These are phyloP conservation scores for Parmelia sp. DNA, from an alignment of 495 filamentous ascomycete genomes.

Conservation along the genomic window DNA sequence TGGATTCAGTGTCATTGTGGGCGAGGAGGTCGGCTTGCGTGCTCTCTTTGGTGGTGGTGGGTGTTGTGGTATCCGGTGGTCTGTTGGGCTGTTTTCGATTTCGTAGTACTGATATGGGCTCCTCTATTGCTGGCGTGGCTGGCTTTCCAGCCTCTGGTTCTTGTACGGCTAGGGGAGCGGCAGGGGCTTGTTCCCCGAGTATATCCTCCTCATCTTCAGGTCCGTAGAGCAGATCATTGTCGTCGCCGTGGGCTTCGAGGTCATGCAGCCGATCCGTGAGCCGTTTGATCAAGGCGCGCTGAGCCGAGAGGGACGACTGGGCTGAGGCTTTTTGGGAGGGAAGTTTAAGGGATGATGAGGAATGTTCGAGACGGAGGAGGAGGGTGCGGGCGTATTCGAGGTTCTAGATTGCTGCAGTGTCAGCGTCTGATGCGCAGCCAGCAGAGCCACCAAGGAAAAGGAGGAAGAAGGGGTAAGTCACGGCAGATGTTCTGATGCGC, in stretches of 20 bases:
- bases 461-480: slow-evolving; percentile 33
- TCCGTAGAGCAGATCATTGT: slow-evolving; percentile 21
- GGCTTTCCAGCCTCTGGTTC: slow-evolving; percentile 2
- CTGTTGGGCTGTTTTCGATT: slow-evolving; percentile 29
- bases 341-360: slow-evolving; percentile 57
- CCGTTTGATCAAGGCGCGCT: slow-evolving; percentile 27
- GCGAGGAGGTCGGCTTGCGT: slow-evolving; percentile 49
- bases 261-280: slow-evolving; percentile 24
- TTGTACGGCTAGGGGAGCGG: slow-evolving; percentile 13
- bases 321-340: slow-evolving; percentile 57
- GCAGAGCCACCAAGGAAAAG: not conserved
- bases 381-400: slow-evolving; percentile 72
- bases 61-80: slow-evolving; percentile 17
- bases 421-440: slow-evolving; percentile 3
- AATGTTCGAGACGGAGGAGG: slow-evolving; percentile 71
- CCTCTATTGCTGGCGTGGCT: not conserved
- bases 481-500: slow-evolving; percentile 58
- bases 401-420: slow-evolving; percentile 47
- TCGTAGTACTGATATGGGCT: slow-evolving; percentile 9
- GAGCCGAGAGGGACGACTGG: slow-evolving; percentile 52
- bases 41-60: not conserved
- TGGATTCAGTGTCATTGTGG: slow-evolving; percentile 71
- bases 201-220: slow-evolving; percentile 22
- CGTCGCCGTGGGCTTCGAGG: slow-evolving; percentile 21
- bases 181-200: slow-evolving; percentile 15